These are phyloP conservation scores for Monascus purpureus DNA, from an alignment of 495 filamentous ascomycete species.

Conservation along the genomic window DNA sequence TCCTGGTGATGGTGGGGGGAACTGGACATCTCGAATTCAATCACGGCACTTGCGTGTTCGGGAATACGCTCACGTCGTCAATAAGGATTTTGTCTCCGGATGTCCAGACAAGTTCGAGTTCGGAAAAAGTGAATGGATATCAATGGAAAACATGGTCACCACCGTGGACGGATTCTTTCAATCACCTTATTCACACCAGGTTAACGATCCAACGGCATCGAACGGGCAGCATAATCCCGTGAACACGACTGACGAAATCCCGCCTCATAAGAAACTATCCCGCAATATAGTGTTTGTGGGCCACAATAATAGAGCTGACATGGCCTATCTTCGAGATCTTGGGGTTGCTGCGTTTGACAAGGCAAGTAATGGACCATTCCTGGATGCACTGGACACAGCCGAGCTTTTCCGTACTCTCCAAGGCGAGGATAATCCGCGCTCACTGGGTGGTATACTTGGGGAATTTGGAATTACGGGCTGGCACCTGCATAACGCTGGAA, in stretches of 20 bases:
- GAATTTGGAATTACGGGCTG: slow-evolving; percentile 46
- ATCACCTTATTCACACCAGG: slow-evolving; percentile 25
- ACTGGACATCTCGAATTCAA: slow-evolving; percentile 52
- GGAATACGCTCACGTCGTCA: slow-evolving; percentile 51
- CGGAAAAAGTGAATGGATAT: slow-evolving; percentile 41
- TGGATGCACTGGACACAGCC: slow-evolving; percentile 58
- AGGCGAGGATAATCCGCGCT: slow-evolving; percentile 31
- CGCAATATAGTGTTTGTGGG: slow-evolving; percentile 68
- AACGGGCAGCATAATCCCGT: not conserved
- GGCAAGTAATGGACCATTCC: slow-evolving; percentile 17
- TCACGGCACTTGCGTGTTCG: slow-evolving; percentile 62
- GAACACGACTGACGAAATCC: not conserved
- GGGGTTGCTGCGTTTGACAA: slow-evolving; percentile 30
- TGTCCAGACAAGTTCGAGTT: slow-evolving; percentile 67
- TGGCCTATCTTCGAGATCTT: slow-evolving; percentile 45
- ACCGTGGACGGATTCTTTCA: slow-evolving; percentile 36
- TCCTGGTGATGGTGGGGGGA: slow-evolving; percentile 42
- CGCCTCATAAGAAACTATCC: slow-evolving; percentile 9
- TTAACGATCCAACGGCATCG: slow-evolving; percentile 2
- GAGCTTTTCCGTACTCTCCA: slow-evolving; percentile 47
- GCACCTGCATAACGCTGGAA: slow-evolving; percentile 85
- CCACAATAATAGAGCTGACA: slow-evolving; percentile 52
- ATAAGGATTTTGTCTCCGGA: slow-evolving; percentile 49
- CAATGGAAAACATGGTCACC: slow-evolving; percentile 19
- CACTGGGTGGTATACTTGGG: slow-evolving; percentile 45